A percentile compares a stretch with the other conserved stretches of the same genome.
Conservation (phyloP, 2,329 filamentous ascomycete genomes). For the Juglanconis sp. region DNA sequence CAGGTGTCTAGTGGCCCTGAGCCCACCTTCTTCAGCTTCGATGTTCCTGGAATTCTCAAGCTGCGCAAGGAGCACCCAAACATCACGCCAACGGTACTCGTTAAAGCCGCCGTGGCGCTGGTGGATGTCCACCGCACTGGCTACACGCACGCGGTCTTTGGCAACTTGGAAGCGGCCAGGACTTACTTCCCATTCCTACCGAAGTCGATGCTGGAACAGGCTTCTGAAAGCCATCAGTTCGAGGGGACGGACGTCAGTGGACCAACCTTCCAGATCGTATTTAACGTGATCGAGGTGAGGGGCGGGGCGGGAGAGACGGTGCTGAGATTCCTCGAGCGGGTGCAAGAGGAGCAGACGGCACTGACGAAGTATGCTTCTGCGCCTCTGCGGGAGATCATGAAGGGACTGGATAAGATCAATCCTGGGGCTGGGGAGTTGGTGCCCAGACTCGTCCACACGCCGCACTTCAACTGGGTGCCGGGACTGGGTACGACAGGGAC, state of each 20-base stretch:
- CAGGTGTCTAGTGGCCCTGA: no score
- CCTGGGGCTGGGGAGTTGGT: not conserved
- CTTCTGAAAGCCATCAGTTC: slow-evolving; percentile 1
- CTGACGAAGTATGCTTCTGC: slow-evolving; percentile 17
- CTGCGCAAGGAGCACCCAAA: slow-evolving; percentile 12
- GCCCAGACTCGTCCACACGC: slow-evolving; percentile 12
- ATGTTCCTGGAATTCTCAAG: slow-evolving; percentile 10
- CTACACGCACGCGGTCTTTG: slow-evolving; percentile 20
- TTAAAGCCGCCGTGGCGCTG: slow-evolving; percentile 19
- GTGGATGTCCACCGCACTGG: slow-evolving; percentile 19
- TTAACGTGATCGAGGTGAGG: slow-evolving; percentile 14
- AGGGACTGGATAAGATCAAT: not conserved
- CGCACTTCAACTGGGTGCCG: slow-evolving; percentile 20
- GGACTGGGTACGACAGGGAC: slow-evolving; percentile 16
- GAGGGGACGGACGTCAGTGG: slow-evolving; percentile 20
- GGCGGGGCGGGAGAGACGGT: slow-evolving; percentile 4
- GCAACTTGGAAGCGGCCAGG: slow-evolving; percentile 18
- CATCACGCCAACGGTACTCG: slow-evolving; percentile 10
- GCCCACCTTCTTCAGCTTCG: slow-evolving; percentile 10
- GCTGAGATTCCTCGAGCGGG: slow-evolving; percentile 10
- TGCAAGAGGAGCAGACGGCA: slow-evolving; percentile 17
- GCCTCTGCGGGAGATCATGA: slow-evolving; percentile 16
- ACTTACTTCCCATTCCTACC: slow-evolving; percentile 19
- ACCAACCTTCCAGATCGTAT: slow-evolving; percentile 19
- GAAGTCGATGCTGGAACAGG: slow-evolving; percentile 8